Evolutionary conservation across 345 rosid species (phyloP), one percentile per base, ranked within the genome.

Genomic region (Psidium friedrichsthalianum): DNA sequence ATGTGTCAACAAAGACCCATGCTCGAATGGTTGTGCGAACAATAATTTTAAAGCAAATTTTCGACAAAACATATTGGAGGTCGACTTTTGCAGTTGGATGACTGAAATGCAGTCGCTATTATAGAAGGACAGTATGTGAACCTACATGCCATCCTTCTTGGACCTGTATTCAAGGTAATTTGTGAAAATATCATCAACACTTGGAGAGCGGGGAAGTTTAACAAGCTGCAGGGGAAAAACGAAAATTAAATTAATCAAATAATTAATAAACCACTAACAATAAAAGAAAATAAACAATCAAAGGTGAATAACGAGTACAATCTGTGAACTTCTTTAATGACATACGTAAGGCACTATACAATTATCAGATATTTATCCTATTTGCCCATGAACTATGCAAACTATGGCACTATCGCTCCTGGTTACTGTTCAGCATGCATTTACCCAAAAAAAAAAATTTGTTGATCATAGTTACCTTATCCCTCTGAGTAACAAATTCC

Each of bases 171-270:
- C 98, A 29, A 95, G 95, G 91, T 94, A 96, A 87, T 93, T 96
- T 8, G 96, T 86, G 89, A 97, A 89, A 86, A 97, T 93, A 82
- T 96, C 98, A 90, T 97, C 99, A 51, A 97, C 94, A 87, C 64
- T 97, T 36, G 99, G 98, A 13, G 95, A 91, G 12, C 99, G 93
- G 5, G 99, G 99, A 91, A 97, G 98, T 90, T 94, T 96, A 88
- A 97, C 92, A 89, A 96, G 94, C 99, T 97, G 93, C 91, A 90
- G 80, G 83, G 56, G 36, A 85, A 84, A 87, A 51, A 61, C 21
- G 85, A 80, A 80, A 29, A 53, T 85, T 53, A 81, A 86, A 9
- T 25, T 27, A 87, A 61, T 85, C 84, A 85, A 52, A 64, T 64
- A 29, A 82, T 74, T 61, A 18, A 82, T 53, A n/a, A 25, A 42